Percentiles rank a stretch among this genome's conserved stretches.
phyloP scores from a whole-genome alignment of 2,329 filamentous ascomycete species.

The Penicillium sp. region DNA sequence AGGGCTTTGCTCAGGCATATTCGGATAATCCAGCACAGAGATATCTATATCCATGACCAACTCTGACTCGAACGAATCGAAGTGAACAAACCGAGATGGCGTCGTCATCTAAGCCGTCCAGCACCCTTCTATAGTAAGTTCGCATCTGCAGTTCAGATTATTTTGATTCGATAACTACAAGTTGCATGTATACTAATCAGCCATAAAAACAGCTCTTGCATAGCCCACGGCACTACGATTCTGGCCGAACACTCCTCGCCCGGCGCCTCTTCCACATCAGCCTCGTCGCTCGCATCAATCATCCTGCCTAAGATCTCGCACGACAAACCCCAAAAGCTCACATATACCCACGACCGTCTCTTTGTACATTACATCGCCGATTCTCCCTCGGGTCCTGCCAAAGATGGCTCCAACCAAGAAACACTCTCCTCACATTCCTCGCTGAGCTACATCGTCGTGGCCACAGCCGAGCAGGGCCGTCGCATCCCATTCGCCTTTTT shows the following conservation, averaged over 20 bases:
- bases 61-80: neutral
- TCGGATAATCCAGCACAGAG: neutral
- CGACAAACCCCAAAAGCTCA: slow-evolving; percentile 75
- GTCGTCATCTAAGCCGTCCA: slow-evolving; percentile 63
- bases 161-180: slow-evolving; percentile 11
- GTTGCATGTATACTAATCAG: neutral
- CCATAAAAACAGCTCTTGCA: slow-evolving; percentile 67
- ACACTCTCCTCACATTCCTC: slow-evolving; percentile 60
- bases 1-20: neutral
- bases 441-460: slow-evolving; percentile 87
- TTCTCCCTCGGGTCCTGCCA: slow-evolving; percentile 62
- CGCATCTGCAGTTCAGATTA: slow-evolving; percentile 1
- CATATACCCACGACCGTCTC: slow-evolving; percentile 85
- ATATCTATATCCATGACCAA: neutral
- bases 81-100: slow-evolving; percentile 47
- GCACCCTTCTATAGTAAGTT: slow-evolving; percentile 69
- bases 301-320: slow-evolving; percentile 95
- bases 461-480: slow-evolving; percentile 73
- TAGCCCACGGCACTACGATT: slow-evolving; percentile 90
- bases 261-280: slow-evolving; percentile 75
- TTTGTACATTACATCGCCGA: slow-evolving; percentile 96
- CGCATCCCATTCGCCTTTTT: slow-evolving; percentile 92
- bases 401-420: slow-evolving; percentile 15
- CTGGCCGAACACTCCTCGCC: slow-evolving; percentile 88
- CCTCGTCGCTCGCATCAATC: slow-evolving; percentile 83